Percentiles rank a stretch among this genome's conserved stretches.
These are phyloP conservation scores for Margaritispora aquatica DNA, from an alignment of 495 filamentous ascomycete species.

Conservation along the genomic window DNA sequence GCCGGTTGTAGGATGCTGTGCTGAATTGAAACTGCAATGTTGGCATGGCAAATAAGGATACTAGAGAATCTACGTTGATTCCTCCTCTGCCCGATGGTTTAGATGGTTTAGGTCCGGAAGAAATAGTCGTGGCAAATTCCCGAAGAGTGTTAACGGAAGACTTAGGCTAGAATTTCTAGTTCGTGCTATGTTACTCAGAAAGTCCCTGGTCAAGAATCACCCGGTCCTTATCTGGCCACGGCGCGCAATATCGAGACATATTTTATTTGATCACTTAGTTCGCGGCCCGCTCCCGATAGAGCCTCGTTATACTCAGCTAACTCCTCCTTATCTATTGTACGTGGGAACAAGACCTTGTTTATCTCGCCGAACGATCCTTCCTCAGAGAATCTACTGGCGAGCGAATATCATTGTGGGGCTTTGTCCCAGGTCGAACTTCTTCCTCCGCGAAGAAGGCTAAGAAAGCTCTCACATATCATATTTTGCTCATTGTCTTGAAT, in stretches of 20 bases:
- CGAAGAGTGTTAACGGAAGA: background rate
- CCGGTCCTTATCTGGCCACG: background rate
- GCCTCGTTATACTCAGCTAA: too few relatives aligned
- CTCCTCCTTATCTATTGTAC: too few relatives aligned
- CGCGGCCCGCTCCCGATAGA: too few relatives aligned
- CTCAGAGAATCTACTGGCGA: background rate
- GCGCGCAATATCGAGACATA: background rate
- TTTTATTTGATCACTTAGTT: too few relatives aligned
- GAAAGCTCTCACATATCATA: background rate
- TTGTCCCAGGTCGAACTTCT: background rate
- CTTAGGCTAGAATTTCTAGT: background rate
- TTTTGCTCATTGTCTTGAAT: background rate
- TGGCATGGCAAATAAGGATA: background rate
- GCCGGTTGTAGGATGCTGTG: too few relatives aligned
- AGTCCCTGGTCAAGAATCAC: background rate
- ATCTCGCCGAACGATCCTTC: background rate
- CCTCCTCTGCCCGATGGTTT: background rate
- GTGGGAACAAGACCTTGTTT: background rate
- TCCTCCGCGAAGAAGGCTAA: background rate
- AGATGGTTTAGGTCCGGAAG: background rate
- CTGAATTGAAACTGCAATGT: background rate
- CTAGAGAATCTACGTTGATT: background rate
- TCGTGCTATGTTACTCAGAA: background rate
- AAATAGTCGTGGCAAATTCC: background rate
- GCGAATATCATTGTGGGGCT: background rate